Percentiles rank a stretch among this genome's conserved stretches.
These are phyloP conservation scores for Fusarium cyanostomum DNA, from an alignment of 2,329 filamentous ascomycete genomes.

Conservation along the genomic window DNA sequence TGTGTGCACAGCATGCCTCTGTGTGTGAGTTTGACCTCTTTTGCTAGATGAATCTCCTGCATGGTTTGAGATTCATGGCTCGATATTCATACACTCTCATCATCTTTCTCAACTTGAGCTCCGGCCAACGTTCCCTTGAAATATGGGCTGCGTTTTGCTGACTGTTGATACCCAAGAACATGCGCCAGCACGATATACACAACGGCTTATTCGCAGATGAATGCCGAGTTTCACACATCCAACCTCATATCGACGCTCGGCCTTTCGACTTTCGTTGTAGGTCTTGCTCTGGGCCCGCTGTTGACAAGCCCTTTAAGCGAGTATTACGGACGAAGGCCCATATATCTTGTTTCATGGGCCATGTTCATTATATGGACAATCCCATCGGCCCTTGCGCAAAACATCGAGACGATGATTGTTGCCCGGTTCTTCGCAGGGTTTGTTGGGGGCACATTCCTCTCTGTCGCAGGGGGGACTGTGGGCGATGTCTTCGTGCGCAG, in stretches of 20 bases:
- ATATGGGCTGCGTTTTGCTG: not conserved
- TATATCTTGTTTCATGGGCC: slow-evolving; percentile 76
- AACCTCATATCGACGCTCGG: slow-evolving; percentile 17
- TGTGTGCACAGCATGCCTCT: slow-evolving; percentile 21
- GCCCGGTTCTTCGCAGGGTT: slow-evolving; percentile 75
- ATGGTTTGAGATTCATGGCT: no score
- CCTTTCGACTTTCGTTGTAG: slow-evolving; percentile 48
- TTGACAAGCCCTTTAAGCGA: slow-evolving; percentile 69
- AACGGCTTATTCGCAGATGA: slow-evolving; percentile 30
- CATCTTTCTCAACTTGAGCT: no score
- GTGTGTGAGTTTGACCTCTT: slow-evolving; percentile 10
- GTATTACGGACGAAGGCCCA: slow-evolving; percentile 77
- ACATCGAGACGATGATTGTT: slow-evolving; percentile 79
- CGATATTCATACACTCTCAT: no score
- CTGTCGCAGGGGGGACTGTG: slow-evolving; percentile 34
- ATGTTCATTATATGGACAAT: slow-evolving; percentile 81
- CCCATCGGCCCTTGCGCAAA: slow-evolving; percentile 77
- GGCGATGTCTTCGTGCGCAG: slow-evolving; percentile 21
- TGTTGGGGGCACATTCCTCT: slow-evolving; percentile 25
- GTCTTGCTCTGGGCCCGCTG: slow-evolving; percentile 67
- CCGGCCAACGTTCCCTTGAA: no score
- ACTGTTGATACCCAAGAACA: slow-evolving; percentile 60
- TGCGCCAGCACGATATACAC: slow-evolving; percentile 81
- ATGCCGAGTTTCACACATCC: slow-evolving; percentile 23
- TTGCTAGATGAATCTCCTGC: fast-evolving